Base-by-base conservation (phyloP, 345 rosid species). In the Pugionium dolabratum region DNA sequence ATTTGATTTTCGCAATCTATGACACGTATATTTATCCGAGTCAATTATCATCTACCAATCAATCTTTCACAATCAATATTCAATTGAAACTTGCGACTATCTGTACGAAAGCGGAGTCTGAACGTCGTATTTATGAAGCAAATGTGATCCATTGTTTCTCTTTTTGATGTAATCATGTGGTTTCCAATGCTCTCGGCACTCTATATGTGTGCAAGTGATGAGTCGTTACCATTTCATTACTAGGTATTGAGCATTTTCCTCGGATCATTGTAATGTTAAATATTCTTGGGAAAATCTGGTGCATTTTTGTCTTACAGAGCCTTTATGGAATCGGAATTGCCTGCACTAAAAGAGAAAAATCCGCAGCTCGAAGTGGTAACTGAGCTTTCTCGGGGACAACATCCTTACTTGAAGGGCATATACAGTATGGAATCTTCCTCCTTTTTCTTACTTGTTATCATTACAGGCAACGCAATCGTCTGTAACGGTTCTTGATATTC, bases 351-450 rank as follows among this genome's bases (percentile, higher is more conserved):
- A 54, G 90, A 78, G 79, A 75, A 64, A 53, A 90, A 88, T 68
- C 92, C 97, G 56, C 96, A 90, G 67, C 79, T 90, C 8, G 87
- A 90, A 48, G 85, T 93, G 64, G 76, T 86, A 4, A 75, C 85
- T 1, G 97, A 93, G 74, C 87, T 83, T 33, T 75, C 81, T 26
- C 84, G 92, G 2, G 96, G 97, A 43, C 96, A 90, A 51, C 97
- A 85, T 84, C 97, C 96, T 40, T 79, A 54, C 57, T 70, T 93
- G 77, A 93, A 88, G 83, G 99, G 74, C 55, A 76, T 85, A 10
- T 93, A 86, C 80, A 83, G 96, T 93, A 81, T 76, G 85, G 29
- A 6, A n/a, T 25, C 32, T 33, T 43, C 49, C 35, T 53, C 41
- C 45, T 25, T 27, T 30, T 44, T 56, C 52, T 10, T 36, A 7